Conservation (phyloP, 331 rosid species). For the Arachis monticola region DNA sequence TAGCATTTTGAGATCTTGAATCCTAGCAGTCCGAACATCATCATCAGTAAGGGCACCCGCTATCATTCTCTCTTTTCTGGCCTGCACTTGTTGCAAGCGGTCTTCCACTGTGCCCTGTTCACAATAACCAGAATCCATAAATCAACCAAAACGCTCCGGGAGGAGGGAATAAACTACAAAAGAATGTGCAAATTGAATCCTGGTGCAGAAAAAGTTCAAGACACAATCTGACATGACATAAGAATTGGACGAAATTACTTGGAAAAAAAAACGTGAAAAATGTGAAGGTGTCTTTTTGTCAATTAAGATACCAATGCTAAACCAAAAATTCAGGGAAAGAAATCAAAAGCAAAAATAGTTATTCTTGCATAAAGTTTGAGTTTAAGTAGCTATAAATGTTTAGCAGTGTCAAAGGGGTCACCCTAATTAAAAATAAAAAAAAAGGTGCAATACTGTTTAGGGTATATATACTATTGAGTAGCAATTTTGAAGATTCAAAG, state of each 20-base stretch:
- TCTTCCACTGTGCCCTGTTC: constrained; percentile 73
- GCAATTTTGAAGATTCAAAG: not conserved
- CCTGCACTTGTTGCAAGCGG: constrained; percentile 74
- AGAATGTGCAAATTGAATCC: not conserved
- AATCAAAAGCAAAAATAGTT: not conserved
- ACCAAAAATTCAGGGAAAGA: not conserved
- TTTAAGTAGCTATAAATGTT: not conserved
- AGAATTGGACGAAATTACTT: not conserved
- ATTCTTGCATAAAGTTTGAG: not conserved
- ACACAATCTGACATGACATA: constrained; percentile 20
- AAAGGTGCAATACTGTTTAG: not conserved
- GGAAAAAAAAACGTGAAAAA: constrained; percentile 36
- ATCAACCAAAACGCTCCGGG: not conserved
- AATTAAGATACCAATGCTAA: not conserved
- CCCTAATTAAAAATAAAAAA: constrained; percentile 37
- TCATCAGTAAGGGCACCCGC: constrained; percentile 80
- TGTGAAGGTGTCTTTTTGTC: constrained; percentile 19
- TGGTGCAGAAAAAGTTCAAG: not conserved
- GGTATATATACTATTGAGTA: not conserved
- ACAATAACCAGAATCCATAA: not conserved
- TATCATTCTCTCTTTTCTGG: constrained; percentile 75
- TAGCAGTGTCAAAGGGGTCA: constrained; percentile 15
- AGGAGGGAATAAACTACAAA: not conserved
- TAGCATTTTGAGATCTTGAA: constrained; percentile 82
- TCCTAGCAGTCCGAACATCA: constrained; percentile 71